A percentile compares a stretch with the other conserved stretches of the same genome.
phyloP scores from a whole-genome alignment of 2,329 filamentous ascomycete species.

The Penicillium sclerotiorum region DNA sequence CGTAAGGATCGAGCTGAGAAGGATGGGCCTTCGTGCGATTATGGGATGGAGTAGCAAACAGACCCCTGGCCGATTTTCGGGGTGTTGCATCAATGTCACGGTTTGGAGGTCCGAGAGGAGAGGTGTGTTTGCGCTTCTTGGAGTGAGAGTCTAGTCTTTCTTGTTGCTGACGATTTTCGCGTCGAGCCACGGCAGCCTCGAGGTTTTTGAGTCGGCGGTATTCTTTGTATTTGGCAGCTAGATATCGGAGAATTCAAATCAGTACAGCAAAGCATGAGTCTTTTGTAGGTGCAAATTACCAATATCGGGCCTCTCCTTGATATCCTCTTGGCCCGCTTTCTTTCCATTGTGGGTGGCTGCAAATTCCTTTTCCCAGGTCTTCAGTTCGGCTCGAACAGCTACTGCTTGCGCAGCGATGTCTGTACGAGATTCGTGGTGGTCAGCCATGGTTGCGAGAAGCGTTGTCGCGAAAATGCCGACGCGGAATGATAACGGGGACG shows the following conservation, averaged over 20 bases:
- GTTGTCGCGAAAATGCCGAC: slow-evolving; percentile 1
- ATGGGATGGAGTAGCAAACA: slow-evolving; percentile 38
- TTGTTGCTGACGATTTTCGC: slow-evolving; percentile 24
- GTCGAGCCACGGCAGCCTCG: slow-evolving; percentile 27
- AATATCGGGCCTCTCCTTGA: slow-evolving; percentile 49
- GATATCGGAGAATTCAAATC: too few relatives aligned
- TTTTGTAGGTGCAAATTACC: slow-evolving; percentile 32
- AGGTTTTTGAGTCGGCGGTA: slow-evolving; percentile 47
- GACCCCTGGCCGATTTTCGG: slow-evolving; percentile 35
- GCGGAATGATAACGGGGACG: slow-evolving; percentile 18
- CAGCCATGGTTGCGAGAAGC: slow-evolving; percentile 29
- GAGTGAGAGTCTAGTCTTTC: slow-evolving; percentile 18
- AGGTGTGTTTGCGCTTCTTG: slow-evolving; percentile 38
- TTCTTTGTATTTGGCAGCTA: slow-evolving; percentile 52
- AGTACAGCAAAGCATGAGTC: background rate
- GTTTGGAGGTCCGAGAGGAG: slow-evolving; percentile 26
- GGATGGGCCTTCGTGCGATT: slow-evolving; percentile 36
- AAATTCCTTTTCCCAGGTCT: slow-evolving; percentile 52
- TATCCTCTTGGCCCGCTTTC: slow-evolving; percentile 51
- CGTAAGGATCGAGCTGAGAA: slow-evolving; percentile 47
- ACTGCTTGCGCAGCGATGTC: slow-evolving; percentile 33
- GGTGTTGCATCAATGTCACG: slow-evolving; percentile 32
- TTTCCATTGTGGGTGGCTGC: slow-evolving; percentile 44
- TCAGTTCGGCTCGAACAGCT: slow-evolving; percentile 46
- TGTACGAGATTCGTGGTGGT: slow-evolving; percentile 23